phyloP scores from a whole-genome alignment of 2,329 filamentous ascomycete genomes.

The Colletotrichum tropicale region DNA sequence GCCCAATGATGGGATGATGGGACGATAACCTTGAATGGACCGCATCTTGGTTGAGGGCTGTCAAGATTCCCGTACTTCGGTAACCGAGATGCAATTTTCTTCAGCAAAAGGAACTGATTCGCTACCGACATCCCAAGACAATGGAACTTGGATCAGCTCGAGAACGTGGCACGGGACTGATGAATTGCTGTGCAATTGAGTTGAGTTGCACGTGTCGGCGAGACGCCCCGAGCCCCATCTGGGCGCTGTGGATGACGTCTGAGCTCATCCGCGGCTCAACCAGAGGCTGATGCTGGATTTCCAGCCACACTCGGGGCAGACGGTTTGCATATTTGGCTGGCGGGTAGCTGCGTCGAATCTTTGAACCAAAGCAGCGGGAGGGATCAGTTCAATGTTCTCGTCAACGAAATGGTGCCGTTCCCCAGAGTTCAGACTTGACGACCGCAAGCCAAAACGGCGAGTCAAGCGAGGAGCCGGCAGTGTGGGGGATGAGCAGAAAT shows the following conservation, averaged over 20 bases:
- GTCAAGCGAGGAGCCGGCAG: neutral
- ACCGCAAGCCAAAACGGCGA: neutral
- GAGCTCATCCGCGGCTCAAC: neutral
- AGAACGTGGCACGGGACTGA: neutral
- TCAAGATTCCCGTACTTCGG: neutral
- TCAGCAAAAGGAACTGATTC: neutral
- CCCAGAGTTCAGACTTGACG: neutral
- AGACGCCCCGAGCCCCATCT: neutral
- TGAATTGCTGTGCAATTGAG: neutral
- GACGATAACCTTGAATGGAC: constrained; percentile 2
- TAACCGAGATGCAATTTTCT: neutral
- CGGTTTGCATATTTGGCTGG: neutral
- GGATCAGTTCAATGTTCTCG: neutral
- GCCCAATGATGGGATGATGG: constrained; percentile 2
- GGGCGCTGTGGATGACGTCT: neutral
- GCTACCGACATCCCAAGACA: neutral
- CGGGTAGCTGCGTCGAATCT: neutral
- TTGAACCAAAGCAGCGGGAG: neutral
- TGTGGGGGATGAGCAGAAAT: neutral
- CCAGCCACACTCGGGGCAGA: neutral
- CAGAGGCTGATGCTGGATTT: neutral
- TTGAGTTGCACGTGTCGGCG: neutral
- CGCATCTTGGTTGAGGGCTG: neutral
- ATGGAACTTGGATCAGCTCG: neutral
- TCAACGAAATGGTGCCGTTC: neutral